phyloP scores from a whole-genome alignment of 148 eudicot species.

The Silene latifolia region DNA sequence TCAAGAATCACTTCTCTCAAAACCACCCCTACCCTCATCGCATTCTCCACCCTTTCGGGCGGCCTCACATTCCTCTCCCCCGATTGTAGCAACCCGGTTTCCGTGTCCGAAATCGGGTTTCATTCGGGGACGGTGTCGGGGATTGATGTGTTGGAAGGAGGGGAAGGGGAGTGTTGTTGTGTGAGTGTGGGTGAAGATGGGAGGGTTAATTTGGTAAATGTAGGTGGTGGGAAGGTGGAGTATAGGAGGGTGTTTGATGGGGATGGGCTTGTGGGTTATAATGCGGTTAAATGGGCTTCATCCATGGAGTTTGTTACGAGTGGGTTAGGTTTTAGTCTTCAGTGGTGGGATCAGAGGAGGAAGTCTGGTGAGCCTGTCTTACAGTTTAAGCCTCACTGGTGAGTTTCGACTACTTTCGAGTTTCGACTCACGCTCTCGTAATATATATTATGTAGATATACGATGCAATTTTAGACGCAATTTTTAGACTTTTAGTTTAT shows the following conservation, averaged over 20 bases:
- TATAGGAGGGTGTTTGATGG: constrained; percentile 54
- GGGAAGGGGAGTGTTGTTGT: constrained; percentile 53
- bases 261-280: constrained; percentile 60
- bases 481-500: too few species aligned
- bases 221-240: constrained; percentile 29
- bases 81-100: constrained; percentile 18
- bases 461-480: too few species aligned
- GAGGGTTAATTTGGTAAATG: constrained; percentile 64
- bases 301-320: constrained; percentile 78
- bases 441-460: too few species aligned
- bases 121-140: constrained; percentile 54
- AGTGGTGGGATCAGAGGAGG: constrained; percentile 92
- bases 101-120: constrained; percentile 32
- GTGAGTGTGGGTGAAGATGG: constrained; percentile 88
- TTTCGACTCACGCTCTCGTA: too few species aligned
- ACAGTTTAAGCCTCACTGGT: constrained; percentile 70
- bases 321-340: constrained; percentile 69
- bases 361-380: constrained; percentile 64
- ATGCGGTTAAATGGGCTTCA: constrained; percentile 74
- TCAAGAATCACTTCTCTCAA: constrained; percentile 55
- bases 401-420: constrained; percentile 8
- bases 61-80: constrained; percentile 46
- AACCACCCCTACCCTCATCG: constrained; percentile 39
- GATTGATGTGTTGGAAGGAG: constrained; percentile 57
- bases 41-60: constrained; percentile 50